Percentiles rank a stretch among this genome's conserved stretches.
phyloP scores from a whole-genome alignment of 495 filamentous ascomycete species.

The Tuber magnatum region DNA sequence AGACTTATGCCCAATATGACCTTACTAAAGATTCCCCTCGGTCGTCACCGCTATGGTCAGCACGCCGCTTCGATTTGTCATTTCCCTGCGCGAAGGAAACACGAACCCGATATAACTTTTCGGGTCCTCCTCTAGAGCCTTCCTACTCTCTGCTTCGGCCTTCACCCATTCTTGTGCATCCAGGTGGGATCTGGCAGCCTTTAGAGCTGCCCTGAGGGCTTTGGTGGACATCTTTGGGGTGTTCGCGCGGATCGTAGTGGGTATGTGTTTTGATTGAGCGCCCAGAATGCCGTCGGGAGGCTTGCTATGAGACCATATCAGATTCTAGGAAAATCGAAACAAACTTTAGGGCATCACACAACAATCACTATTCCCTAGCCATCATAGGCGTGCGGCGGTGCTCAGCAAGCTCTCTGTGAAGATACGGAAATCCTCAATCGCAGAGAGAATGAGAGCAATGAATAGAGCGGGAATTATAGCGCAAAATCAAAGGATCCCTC shows the following conservation, averaged over 20 bases:
- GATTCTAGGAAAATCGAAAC: background rate
- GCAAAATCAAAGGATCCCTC: background rate
- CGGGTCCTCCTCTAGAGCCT: constrained; percentile 61
- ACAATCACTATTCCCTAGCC: background rate
- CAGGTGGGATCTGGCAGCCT: constrained; percentile 70
- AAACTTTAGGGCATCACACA: background rate
- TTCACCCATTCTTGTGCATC: constrained; percentile 72
- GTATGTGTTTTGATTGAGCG: background rate
- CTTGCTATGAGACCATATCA: background rate
- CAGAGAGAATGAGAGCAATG: background rate
- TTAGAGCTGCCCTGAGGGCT: constrained; percentile 63
- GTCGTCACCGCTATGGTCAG: background rate
- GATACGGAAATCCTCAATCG: background rate
- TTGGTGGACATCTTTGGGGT: constrained; percentile 48
- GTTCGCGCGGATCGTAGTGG: background rate
- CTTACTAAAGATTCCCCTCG: constrained; percentile 47
- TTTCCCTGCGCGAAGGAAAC: background rate
- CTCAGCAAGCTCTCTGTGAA: background rate
- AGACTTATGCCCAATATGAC: constrained; percentile 74
- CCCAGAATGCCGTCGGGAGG: background rate
- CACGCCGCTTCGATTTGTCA: background rate
- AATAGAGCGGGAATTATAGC: background rate
- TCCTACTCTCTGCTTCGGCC: constrained; percentile 60
- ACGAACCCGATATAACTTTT: constrained; percentile 71
- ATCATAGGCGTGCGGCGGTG: background rate